These are phyloP conservation scores for Nannochloropsis gaditana DNA, from an alignment of 108 stramenopile species.

Conservation along the genomic window DNA sequence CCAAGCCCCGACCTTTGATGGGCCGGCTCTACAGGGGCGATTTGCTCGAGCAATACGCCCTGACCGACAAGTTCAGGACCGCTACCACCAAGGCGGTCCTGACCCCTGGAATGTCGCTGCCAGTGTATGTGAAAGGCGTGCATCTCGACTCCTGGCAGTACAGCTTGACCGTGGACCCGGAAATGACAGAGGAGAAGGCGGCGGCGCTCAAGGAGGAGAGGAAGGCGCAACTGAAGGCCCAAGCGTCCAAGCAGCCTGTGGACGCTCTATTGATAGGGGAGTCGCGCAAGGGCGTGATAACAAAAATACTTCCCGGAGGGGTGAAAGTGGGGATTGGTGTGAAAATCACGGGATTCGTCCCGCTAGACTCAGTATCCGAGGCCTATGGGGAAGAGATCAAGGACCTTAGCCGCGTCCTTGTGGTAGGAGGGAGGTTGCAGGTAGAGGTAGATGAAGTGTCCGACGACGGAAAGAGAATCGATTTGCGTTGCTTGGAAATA, in stretches of 20 bases:
- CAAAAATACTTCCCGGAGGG: neutral
- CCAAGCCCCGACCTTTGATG: neutral
- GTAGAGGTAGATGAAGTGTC: neutral
- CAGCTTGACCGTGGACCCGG: neutral
- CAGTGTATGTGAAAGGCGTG: neutral
- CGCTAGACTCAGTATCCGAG: neutral
- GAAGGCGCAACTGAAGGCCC: neutral
- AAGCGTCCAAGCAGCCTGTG: constrained; percentile 7
- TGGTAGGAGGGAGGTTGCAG: neutral
- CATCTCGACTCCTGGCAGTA: neutral
- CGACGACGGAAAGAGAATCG: neutral
- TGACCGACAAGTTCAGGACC: neutral
- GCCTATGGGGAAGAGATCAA: neutral
- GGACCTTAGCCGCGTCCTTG: neutral
- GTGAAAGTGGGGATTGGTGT: neutral
- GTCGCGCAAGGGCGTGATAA: neutral
- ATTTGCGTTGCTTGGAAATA: neutral
- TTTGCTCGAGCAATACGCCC: neutral
- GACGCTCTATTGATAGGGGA: neutral
- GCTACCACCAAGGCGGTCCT: neutral
- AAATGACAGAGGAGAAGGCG: neutral
- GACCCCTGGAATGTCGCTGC: neutral
- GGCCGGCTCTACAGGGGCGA: neutral
- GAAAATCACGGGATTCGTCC: neutral
- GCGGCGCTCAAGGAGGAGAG: neutral